Conservation (phyloP, 2,329 filamentous ascomycete species). For the Capronia epimyces region DNA sequence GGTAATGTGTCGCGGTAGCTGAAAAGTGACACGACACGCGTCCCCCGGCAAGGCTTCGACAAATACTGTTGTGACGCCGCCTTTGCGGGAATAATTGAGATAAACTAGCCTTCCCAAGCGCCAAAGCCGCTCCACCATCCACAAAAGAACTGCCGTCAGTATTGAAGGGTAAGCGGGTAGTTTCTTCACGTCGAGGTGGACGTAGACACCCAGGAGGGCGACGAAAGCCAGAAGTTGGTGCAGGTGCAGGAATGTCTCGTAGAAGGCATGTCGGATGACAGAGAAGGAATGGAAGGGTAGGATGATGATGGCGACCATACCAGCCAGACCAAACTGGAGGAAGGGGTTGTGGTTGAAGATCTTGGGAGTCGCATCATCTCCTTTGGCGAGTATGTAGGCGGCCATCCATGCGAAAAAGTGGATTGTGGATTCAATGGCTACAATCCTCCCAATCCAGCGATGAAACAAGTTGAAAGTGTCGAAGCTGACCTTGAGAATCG, state of each 20-base stretch:
- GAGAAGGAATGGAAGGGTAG: constrained; percentile 43
- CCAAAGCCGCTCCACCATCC: constrained; percentile 41
- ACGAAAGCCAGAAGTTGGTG: constrained; percentile 43
- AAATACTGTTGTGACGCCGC: constrained; percentile 47
- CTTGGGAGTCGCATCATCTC: constrained; percentile 45
- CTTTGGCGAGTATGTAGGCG: constrained; percentile 63
- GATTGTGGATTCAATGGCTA: constrained; percentile 63
- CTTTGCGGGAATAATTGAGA: constrained; percentile 47
- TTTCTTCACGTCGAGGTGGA: constrained; percentile 40
- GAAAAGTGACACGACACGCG: constrained; percentile 57
- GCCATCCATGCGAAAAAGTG: constrained; percentile 73
- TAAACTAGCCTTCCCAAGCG: constrained; percentile 48
- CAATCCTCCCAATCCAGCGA: constrained; percentile 73
- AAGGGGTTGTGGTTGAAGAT: constrained; percentile 38
- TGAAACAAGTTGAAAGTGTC: constrained; percentile 93
- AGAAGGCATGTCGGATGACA: constrained; percentile 42
- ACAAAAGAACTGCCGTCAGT: constrained; percentile 36
- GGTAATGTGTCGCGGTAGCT: constrained; percentile 50
- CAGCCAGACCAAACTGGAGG: constrained; percentile 44
- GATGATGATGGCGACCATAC: constrained; percentile 38
- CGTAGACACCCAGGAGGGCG: constrained; percentile 42
- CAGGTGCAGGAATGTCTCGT: constrained; percentile 45
- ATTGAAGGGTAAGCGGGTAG: constrained; percentile 41
- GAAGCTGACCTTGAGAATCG: constrained; percentile 77
- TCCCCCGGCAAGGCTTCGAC: constrained; percentile 57